A percentile compares a stretch with the other conserved stretches of the same genome.
phyloP scores from a whole-genome alignment of 768 basidiomycete species.

The Serpula lacrymans region DNA sequence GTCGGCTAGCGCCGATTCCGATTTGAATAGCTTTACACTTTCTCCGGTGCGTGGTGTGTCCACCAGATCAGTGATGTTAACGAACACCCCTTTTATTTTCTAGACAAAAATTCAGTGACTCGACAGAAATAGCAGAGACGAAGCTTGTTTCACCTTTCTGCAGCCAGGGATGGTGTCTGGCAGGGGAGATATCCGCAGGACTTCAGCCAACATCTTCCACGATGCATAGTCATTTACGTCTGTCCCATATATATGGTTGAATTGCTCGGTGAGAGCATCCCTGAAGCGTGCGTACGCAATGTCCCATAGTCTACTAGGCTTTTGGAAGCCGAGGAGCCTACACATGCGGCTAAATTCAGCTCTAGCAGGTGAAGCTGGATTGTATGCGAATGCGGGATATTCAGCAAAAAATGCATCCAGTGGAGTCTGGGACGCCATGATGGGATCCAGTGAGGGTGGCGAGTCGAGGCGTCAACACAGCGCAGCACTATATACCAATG shows the following conservation, averaged over 20 bases:
- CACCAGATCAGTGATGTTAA: constrained; percentile 32
- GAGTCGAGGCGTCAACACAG: too few species aligned
- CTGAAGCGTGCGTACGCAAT: constrained; percentile 5
- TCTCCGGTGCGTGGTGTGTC: constrained; percentile 10
- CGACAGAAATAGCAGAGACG: not conserved
- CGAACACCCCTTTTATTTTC: constrained; percentile 19
- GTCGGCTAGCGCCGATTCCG: constrained; percentile 14
- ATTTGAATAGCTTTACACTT: constrained; percentile 16
- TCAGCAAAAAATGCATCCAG: constrained; percentile 22
- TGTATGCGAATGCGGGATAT: constrained; percentile 18
- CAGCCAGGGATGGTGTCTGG: constrained; percentile 14
- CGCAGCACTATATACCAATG: too few species aligned
- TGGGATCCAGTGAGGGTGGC: too few species aligned
- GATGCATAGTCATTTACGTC: constrained; percentile 7
- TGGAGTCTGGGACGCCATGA: too few species aligned
- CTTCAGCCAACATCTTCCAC: constrained; percentile 19
- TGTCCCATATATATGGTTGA: constrained; percentile 22
- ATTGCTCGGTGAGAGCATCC: constrained; percentile 20
- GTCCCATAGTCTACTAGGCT: not conserved
- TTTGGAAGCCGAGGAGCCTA: constrained; percentile 2
- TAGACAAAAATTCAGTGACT: too few species aligned
- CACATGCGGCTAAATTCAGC: constrained; percentile 17
- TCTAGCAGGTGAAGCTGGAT: constrained; percentile 9
- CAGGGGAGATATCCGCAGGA: constrained; percentile 13
- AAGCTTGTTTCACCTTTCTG: constrained; percentile 11